Base-by-base conservation (phyloP, 441 rosid genomes). In the Kokia cookei region DNA sequence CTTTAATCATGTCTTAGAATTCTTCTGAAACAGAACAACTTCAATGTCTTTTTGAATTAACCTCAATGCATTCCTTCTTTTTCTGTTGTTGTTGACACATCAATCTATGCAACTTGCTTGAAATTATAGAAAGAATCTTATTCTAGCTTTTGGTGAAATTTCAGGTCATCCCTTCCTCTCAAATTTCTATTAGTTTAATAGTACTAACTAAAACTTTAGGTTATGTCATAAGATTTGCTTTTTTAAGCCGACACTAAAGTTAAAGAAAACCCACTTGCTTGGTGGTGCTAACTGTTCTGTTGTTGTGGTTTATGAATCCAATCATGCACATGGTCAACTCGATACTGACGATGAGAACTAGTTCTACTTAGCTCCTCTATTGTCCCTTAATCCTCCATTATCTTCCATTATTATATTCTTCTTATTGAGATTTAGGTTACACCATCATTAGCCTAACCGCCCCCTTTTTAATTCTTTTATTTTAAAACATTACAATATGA, bases 231-330 rank as follows among this genome's bases (percentile, higher is more conserved):
- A 43, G 45, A 73, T 69, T 35, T 51, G 17, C 73, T 72, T 78
- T 74, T 54, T 74, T 54, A 26, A 60, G 32, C 82, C 78, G 78
- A 68, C 84, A 60, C 58, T 71, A 73, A 66, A 79, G 71, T 47
- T 43, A 57, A 26, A 57, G 22, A 24, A 67, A 22, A 47, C 76
- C 86, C 82, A 79, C 86, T 76, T 74, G 81, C 61, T 22, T 53
- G 77, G 72, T 69, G 80, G 71, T 59, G 72, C 35, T 67, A 51
- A 79, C 68, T 71, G 83, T n/a, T 53, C 24, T 53, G 57, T 71
- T 70, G 70, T 35, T 70, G 70, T 35, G 40, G 72, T 42, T 24
- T 27, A 57, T 60, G 79, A 74, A 47, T 81, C 58, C 22, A 66
- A 73, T 50, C 12, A 75, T 65, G 75, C 78, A 70, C 74, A 68